Evolutionary conservation across 225 moss, liverwort and hornwort genomes (phyloP), one percentile per base, ranked within the genome.

Genomic region (Sphagnum tenellum): DNA sequence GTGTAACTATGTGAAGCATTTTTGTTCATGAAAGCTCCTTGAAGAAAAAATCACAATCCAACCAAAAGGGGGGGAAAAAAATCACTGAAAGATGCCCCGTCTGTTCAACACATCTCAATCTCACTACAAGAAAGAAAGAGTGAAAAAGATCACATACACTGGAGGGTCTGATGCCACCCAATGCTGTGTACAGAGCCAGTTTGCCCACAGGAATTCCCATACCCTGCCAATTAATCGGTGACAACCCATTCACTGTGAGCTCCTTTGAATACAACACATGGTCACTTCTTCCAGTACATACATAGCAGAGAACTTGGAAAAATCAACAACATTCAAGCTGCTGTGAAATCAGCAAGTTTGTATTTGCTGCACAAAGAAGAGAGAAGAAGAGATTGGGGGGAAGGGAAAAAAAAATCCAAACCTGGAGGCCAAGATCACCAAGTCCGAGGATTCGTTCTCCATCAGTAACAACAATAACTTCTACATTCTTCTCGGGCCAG

Each of bases 161-260:
- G 13, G 91, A 91, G 61, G 89, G 91, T 68, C 88, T 84, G 60
- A 91, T 73, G 61, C 91, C 91, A 74, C 86, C 91, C 61, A 84
- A 79, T 44, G 91, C 91, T 5, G 89, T 86, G 73, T 91, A 91
- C 12, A 91, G 70, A 62, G 88, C 88, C 70, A 91, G 80, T 74
- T 91, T 91, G 10, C 89, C 91, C 45, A 91, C 80, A 57, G 91
- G 89, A 67, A 91, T 91, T 3, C 91, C 91, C 91, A 91, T 89
- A 4, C 91, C 91, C 91, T 89, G 64, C 12, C 7, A 67, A 68
- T 29, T 1, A 29, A 29, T 29, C 29, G 29, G 29, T 29, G 29
- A 29, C 29, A 29, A 29, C 29, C 29, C 29, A 29, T 29, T 29
- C 29, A 29, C 29, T 29, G 29, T 29, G 29, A 29, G 29, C 29